These are phyloP conservation scores for Microdochium bolleyi DNA, from an alignment of 2,329 filamentous ascomycete species.

Conservation along the genomic window DNA sequence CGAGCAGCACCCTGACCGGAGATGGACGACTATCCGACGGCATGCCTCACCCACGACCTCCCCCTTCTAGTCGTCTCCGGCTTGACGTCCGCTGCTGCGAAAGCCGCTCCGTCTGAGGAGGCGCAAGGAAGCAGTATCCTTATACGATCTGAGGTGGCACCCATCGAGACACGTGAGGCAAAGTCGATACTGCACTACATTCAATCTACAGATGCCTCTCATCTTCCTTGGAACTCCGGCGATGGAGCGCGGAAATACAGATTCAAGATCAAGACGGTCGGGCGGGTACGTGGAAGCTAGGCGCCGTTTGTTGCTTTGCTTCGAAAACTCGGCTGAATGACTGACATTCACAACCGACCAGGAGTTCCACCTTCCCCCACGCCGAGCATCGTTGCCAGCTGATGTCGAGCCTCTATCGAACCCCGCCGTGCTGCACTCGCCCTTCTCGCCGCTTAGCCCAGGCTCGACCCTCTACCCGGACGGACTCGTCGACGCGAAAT, in stretches of 20 bases:
- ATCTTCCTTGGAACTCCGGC: slow-evolving; percentile 59
- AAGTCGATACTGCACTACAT: slow-evolving; percentile 60
- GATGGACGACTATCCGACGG: slow-evolving; percentile 74
- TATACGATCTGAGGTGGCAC: slow-evolving; percentile 64
- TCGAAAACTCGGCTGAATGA: background rate
- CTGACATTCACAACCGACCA: slow-evolving; percentile 14
- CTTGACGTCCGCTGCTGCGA: slow-evolving; percentile 49
- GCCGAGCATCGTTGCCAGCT: slow-evolving; percentile 45
- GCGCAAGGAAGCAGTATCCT: slow-evolving; percentile 36
- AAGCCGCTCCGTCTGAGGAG: slow-evolving; percentile 12
- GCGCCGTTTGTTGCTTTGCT: background rate
- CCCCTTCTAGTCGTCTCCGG: slow-evolving; percentile 80
- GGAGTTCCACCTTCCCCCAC: slow-evolving; percentile 49
- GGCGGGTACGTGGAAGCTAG: slow-evolving; percentile 59
- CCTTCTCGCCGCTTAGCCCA: slow-evolving; percentile 83
- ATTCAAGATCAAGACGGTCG: slow-evolving; percentile 66
- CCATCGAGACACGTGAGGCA: slow-evolving; percentile 57
- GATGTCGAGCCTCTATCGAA: slow-evolving; percentile 38
- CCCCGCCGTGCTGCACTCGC: slow-evolving; percentile 68
- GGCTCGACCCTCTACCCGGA: slow-evolving; percentile 80
- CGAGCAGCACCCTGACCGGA: slow-evolving; percentile 3
- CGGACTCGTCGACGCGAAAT: slow-evolving; percentile 72
- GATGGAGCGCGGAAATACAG: slow-evolving; percentile 42
- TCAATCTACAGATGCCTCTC: slow-evolving; percentile 53
- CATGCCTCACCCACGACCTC: slow-evolving; percentile 80